Evolutionary conservation across 1,284 basidiomycete genomes (phyloP).

Genomic region (Flammula alnicola): DNA sequence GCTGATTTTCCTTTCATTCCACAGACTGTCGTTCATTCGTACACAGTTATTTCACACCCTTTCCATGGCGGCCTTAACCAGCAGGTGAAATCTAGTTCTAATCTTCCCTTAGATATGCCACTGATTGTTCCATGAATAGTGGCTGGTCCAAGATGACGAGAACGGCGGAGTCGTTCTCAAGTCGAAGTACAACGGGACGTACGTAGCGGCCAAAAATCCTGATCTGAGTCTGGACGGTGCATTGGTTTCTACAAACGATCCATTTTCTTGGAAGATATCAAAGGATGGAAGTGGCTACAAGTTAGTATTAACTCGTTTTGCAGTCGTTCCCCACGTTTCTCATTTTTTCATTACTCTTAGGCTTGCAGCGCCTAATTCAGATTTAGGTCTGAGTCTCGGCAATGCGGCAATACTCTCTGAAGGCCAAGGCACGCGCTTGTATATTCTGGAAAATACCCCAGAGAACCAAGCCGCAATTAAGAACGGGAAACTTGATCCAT

Average conservation of each 20-base stretch:
- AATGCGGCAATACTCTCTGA: too few species aligned
- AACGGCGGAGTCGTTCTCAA: conserved; percentile 9
- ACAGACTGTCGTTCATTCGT: not conserved
- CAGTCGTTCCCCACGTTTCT: too few species aligned
- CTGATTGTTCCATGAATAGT: not conserved
- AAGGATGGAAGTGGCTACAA: conserved; percentile 4
- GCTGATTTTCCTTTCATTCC: not conserved
- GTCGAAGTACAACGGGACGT: conserved; percentile 10
- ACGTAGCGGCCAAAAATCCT: not conserved
- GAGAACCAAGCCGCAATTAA: too few species aligned
- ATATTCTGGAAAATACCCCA: too few species aligned
- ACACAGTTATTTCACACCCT: not conserved
- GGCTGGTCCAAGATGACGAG: conserved; percentile 10
- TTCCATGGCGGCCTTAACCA: conserved; percentile 11
- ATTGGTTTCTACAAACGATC: not conserved
- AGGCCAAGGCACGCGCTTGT: too few species aligned
- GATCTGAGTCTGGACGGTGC: not conserved
- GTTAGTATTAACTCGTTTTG: not conserved
- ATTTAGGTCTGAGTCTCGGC: too few species aligned
- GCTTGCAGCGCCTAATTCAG: too few species aligned
- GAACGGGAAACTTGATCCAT: too few species aligned
- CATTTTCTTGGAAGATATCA: conserved; percentile 7
- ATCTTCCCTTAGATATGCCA: not conserved
- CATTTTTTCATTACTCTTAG: too few species aligned
- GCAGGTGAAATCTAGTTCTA: conserved; percentile 2